A percentile compares a stretch with the other conserved stretches of the same genome.
Conservation (phyloP, 225 moss, liverwort and hornwort genomes). For the Climacium dendroides region DNA sequence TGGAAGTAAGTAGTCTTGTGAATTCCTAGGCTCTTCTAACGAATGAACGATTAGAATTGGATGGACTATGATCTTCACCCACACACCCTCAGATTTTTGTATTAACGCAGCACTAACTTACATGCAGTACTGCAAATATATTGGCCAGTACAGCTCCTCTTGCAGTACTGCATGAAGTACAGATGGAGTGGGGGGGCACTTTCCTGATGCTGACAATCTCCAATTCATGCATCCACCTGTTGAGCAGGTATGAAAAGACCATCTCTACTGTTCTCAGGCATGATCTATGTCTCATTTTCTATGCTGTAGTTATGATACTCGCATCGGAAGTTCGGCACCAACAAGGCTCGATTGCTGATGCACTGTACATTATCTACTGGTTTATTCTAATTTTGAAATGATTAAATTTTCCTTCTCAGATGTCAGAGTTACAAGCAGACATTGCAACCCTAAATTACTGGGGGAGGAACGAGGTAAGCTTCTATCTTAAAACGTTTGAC, state of each 20-base stretch:
- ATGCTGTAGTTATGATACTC: background rate
- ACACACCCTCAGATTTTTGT: no score
- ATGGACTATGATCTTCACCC: background rate
- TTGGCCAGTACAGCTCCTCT: no score
- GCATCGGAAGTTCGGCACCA: background rate
- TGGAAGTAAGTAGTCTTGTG: background rate
- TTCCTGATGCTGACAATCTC: constrained; percentile 42
- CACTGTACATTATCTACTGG: background rate
- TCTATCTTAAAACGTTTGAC: constrained; percentile 4
- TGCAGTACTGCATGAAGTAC: no score
- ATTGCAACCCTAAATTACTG: constrained; percentile 5
- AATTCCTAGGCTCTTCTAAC: background rate
- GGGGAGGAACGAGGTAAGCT: constrained; percentile 16
- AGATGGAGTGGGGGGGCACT: no score
- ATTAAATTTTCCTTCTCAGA: constrained; percentile 21
- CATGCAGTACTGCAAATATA: no score
- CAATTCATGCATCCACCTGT: constrained; percentile 17
- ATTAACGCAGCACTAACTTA: no score
- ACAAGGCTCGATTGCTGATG: background rate
- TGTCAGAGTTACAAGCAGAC: constrained; percentile 43
- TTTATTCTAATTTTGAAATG: background rate
- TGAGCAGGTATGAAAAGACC: no score
- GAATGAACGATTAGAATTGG: background rate
- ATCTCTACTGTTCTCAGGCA: background rate
- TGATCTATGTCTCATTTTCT: background rate